A percentile compares a stretch with the other conserved stretches of the same genome.
phyloP scores from a whole-genome alignment of 768 basidiomycete genomes.

The Pholiota microspora region DNA sequence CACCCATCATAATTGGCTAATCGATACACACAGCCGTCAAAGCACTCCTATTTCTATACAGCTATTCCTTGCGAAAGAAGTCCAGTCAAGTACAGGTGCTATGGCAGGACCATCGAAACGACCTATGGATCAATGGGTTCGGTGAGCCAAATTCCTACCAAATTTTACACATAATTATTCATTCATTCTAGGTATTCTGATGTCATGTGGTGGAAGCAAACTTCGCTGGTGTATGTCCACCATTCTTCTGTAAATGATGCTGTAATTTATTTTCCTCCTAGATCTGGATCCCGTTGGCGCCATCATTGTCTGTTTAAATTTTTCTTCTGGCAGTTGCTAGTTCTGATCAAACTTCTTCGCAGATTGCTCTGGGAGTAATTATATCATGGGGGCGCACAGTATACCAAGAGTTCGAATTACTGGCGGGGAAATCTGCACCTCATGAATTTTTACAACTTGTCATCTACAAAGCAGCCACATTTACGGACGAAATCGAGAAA shows the following conservation, averaged over 20 bases:
- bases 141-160: conserved; percentile 36
- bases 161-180: neutral
- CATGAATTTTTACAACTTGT: conserved; percentile 88
- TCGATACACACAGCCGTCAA: conserved; percentile 61
- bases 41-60: conserved; percentile 83
- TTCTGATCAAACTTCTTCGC: conserved; percentile 5
- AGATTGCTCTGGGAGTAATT: conserved; percentile 84
- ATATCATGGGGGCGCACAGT: conserved; percentile 74
- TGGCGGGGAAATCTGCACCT: conserved; percentile 92
- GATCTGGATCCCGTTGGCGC: conserved; percentile 80
- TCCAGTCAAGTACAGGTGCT: conserved; percentile 94
- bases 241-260: conserved; percentile 6
- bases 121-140: conserved; percentile 81
- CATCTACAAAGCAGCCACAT: conserved; percentile 91
- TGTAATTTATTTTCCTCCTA: conserved; percentile 23
- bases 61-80: conserved; percentile 69
- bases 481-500: conserved; percentile 80
- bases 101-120: conserved; percentile 97
- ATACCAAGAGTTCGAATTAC: conserved; percentile 76
- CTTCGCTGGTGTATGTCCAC: conserved; percentile 76
- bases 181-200: conserved; percentile 59
- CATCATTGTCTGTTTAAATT: conserved; percentile 53
- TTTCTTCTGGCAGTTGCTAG: neutral
- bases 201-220: conserved; percentile 82
- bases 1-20: neutral